Evolutionary conservation across 257 asterid species (phyloP).

Genomic region (Oldenlandia corymbosa): DNA sequence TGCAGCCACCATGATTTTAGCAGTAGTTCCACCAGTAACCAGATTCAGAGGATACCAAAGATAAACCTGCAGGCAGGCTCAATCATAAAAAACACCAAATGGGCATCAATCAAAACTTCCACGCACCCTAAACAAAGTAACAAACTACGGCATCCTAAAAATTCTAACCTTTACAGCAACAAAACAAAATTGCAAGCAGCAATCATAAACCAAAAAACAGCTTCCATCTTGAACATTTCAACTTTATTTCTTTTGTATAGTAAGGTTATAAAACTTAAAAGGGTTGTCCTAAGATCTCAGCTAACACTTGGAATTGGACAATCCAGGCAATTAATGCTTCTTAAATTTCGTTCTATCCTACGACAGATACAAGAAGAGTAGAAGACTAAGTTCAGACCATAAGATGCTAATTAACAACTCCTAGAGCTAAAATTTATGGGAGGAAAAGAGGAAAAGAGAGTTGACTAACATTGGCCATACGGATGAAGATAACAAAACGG

Average conservation of each 20-base stretch:
- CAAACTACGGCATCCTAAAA: background rate
- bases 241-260: background rate
- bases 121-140: background rate
- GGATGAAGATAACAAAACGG: conserved; percentile 77
- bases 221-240: no score
- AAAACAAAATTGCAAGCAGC: background rate
- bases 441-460: background rate
- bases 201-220: background rate
- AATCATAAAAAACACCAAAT: conserved; percentile 12
- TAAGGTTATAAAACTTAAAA: no score
- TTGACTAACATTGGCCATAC: conserved; percentile 70
- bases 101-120: conserved; percentile 12
- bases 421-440: background rate
- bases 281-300: no score
- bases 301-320: background rate
- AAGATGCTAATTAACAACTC: background rate
- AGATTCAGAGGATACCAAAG: conserved; percentile 94
- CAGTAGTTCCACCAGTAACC: conserved; percentile 93
- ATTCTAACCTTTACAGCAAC: background rate
- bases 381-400: background rate
- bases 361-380: no score
- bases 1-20: conserved; percentile 93
- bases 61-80: conserved; percentile 82
- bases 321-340: background rate
- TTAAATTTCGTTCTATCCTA: background rate